Evolutionary conservation across 1,284 basidiomycete species (phyloP), one percentile per base, ranked within the genome.

Genomic region (Ganoderma sinense): DNA sequence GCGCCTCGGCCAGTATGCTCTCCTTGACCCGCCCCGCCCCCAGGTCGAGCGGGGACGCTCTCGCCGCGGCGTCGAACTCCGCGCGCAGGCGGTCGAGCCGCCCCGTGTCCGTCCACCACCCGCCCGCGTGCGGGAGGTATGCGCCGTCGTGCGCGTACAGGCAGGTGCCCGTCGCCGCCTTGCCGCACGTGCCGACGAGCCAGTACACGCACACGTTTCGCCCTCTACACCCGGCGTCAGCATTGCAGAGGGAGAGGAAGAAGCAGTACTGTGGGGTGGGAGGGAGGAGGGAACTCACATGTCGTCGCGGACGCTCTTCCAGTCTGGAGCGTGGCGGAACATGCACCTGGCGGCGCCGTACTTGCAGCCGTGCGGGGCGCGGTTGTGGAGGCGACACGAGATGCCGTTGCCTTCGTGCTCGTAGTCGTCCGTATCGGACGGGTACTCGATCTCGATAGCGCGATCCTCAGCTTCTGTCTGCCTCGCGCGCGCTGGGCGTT

Each of bases 321-420:
- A 73, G 73, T 89, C 87, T 0, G 85, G 86, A 1, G 85, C 84
- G 77, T 89, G 88, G 31, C 82, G 85, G 74, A 79, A 88, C 13
- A 68, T 68, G 71, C 88, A 89, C 1, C 73, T 29, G 29, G 5
- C 68, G 0, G 26, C 62, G 0, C 86, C 85, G 10, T 82, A 80
- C 13, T 69, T 77, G 73, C 86, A 87, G 0, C 85, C 84, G 33
- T 78, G 29, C 18, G 20, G 4, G 20, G 33, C 78, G 67, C 83
- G 86, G 69, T 89, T 89, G 75, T 88, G 86, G 75, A 83, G 85
- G 48, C 83, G 79, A 76, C 88, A 89, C 0, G 87, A 83, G 7
- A 84, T 82, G 2, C 83, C 81, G 66, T 86, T 88, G 1, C 88
- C 89, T 2, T 79, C 76, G 68, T 88, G 86, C 60, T 80, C 78